Conservation (phyloP, 192 early-diverging fungal genomes). For the Coemansia sp. region DNA sequence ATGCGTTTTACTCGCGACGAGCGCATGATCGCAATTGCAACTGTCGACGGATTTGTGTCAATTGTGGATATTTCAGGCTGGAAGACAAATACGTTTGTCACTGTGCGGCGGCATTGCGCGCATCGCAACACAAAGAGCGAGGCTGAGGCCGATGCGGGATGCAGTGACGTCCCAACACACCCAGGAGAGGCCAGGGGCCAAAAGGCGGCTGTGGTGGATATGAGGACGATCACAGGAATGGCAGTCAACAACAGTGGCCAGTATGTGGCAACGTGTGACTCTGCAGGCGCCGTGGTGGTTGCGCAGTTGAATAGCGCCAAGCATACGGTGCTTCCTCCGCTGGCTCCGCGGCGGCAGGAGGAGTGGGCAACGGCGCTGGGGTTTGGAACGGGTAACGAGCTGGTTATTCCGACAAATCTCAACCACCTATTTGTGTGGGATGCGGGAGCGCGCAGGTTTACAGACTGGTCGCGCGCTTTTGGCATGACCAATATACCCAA, state of each 20-base stretch:
- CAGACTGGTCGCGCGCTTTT: conserved; percentile 80
- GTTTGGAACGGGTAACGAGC: conserved; percentile 24
- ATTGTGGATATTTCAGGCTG: conserved; percentile 74
- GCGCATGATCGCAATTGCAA: conserved; percentile 71
- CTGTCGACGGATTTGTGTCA: conserved; percentile 70
- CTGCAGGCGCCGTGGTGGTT: conserved; percentile 68
- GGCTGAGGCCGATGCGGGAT: conserved; percentile 45
- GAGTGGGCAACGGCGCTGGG: conserved; percentile 33
- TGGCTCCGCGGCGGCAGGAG: conserved; percentile 14
- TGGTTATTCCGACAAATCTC: conserved; percentile 61
- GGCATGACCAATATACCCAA: conserved; percentile 63
- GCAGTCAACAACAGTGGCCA: conserved; percentile 76
- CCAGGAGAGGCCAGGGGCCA: conserved; percentile 33
- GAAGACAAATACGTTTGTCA: conserved; percentile 57
- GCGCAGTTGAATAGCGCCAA: conserved; percentile 69
- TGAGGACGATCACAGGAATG: conserved; percentile 65
- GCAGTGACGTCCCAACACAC: conserved; percentile 50
- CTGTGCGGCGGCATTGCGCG: conserved; percentile 65
- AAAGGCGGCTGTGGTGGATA: conserved; percentile 24
- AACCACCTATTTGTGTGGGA: conserved; percentile 76
- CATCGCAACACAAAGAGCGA: conserved; percentile 58
- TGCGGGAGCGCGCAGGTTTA: conserved; percentile 62
- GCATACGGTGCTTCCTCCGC: conserved; percentile 26
- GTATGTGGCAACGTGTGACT: conserved; percentile 81
- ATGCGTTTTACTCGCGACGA: conserved; percentile 81